Conservation (phyloP, 192 early-diverging fungal genomes). For the Lobulomyces angularis region DNA sequence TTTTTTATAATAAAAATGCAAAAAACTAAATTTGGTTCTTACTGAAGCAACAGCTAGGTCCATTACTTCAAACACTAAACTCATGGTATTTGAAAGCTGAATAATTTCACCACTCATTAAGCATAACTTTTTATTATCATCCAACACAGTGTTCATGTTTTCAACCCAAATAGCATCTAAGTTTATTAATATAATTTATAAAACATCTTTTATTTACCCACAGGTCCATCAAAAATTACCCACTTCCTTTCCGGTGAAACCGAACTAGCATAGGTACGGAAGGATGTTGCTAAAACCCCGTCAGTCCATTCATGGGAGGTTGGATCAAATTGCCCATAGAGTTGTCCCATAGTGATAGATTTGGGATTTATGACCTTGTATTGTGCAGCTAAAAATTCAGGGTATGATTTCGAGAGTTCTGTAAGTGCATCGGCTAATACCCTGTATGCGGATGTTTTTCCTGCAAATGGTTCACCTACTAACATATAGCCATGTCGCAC, state of each 20-base stretch:
- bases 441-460: conserved; percentile 45
- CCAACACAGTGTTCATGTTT: conserved; percentile 55
- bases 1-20: conserved; percentile 6
- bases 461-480: conserved; percentile 46
- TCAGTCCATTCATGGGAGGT: conserved; percentile 53
- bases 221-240: conserved; percentile 55
- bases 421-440: conserved; percentile 43
- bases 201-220: conserved; percentile 44
- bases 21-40: conserved; percentile 3
- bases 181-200: not conserved
- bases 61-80: conserved; percentile 51
- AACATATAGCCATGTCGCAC: conserved; percentile 54
- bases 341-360: conserved; percentile 46
- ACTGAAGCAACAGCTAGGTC: conserved; percentile 55
- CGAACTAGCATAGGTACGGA: conserved; percentile 36
- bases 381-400: conserved; percentile 29
- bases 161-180: conserved; percentile 26
- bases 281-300: conserved; percentile 41
- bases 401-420: conserved; percentile 6
- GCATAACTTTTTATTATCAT: conserved; percentile 54
- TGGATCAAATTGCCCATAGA: conserved; percentile 52
- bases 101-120: conserved; percentile 54
- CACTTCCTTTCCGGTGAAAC: conserved; percentile 44
- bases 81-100: conserved; percentile 55
- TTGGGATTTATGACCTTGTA: conserved; percentile 48